A percentile compares a stretch with the other conserved stretches of the same genome.
These are phyloP conservation scores for Phytophthora cactorum DNA, from an alignment of 352 stramenopile species.

Conservation along the genomic window DNA sequence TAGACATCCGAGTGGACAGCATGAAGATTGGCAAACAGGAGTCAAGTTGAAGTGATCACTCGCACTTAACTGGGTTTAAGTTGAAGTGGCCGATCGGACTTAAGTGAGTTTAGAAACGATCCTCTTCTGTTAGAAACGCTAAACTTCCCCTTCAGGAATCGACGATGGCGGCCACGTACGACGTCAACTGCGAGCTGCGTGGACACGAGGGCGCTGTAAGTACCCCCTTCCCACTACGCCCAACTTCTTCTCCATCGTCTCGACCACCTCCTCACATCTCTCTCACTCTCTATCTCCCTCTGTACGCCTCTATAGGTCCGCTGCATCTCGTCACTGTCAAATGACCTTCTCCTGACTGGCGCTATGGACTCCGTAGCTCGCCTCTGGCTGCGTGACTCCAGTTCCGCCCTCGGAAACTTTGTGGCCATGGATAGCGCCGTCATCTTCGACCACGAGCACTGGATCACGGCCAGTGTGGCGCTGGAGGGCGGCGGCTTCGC, in stretches of 20 bases:
- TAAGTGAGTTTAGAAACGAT: neutral
- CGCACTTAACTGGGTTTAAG: too few relatives aligned
- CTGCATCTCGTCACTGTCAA: constrained; percentile 54
- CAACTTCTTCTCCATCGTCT: constrained; percentile 7
- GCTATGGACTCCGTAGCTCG: constrained; percentile 78
- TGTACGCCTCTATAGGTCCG: constrained; percentile 51
- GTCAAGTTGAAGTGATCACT: too few relatives aligned
- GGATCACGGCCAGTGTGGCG: constrained; percentile 69
- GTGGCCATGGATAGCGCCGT: constrained; percentile 54
- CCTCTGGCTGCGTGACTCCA: constrained; percentile 53
- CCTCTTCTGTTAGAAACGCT: constrained; percentile 1
- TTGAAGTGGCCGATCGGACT: neutral
- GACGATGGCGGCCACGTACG: constrained; percentile 29
- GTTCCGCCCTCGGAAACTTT: constrained; percentile 29
- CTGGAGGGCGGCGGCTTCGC: constrained; percentile 65
- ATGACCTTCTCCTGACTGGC: constrained; percentile 68
- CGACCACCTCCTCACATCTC: neutral
- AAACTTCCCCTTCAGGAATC: constrained; percentile 13
- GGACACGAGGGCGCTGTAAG: constrained; percentile 81
- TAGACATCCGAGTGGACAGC: too few relatives aligned
- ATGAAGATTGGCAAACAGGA: too few relatives aligned
- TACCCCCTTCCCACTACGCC: neutral
- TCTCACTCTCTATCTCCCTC: constrained; percentile 6
- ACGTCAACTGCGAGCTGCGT: constrained; percentile 61
- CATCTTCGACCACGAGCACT: constrained; percentile 85